Evolutionary conservation across 345 rosid genomes (phyloP), one percentile per base, ranked within the genome.

Genomic region (Moricandia arvensis): DNA sequence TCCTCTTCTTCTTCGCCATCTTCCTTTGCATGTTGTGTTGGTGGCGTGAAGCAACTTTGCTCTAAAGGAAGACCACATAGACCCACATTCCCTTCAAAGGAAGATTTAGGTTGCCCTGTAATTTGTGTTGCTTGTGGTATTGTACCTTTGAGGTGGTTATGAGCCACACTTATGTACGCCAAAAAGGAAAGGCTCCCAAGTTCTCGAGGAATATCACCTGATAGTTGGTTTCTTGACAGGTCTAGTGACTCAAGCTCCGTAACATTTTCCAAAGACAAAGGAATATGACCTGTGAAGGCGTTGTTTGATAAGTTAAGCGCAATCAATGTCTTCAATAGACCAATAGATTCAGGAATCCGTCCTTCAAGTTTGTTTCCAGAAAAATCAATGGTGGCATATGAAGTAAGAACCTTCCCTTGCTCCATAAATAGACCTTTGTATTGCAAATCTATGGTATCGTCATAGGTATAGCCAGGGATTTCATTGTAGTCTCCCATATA

Each of bases 231-330:
- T n/a, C 9, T 58, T 43, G 78, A 74, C 0, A 74, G 17, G 37
- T 66, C 72, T 66, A 74, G 37, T 43, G 71, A 73, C 16, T 73
- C 58, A 0, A 74, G 66, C 29, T 66, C 51, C 0, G 26, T 31
- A 3, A 58, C 4, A 66, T 58, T 74, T 0, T 0, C 66, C 17
- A 74, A 45, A 30, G 60, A 66, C 17, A 31, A 15, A 57, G 72
- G 78, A 66, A 74, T 66, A 31, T 66, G 66, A 1, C 78, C 60
- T 5, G 66, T 66, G 26, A 74, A 66, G 0, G 67, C 72, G 4
- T 74, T 74, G 67, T 66, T 74, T 0, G 78, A 66, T 21, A 74
- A 43, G 67, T 74, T 74, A 35, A 74, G 78, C 0, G 67, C 72
- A 30, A 74, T 74, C 27, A 74, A 0, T 31, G 18, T n/a, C 49